Conservation (phyloP, 129 eudicot species). For the Pulicaria dysenterica region DNA sequence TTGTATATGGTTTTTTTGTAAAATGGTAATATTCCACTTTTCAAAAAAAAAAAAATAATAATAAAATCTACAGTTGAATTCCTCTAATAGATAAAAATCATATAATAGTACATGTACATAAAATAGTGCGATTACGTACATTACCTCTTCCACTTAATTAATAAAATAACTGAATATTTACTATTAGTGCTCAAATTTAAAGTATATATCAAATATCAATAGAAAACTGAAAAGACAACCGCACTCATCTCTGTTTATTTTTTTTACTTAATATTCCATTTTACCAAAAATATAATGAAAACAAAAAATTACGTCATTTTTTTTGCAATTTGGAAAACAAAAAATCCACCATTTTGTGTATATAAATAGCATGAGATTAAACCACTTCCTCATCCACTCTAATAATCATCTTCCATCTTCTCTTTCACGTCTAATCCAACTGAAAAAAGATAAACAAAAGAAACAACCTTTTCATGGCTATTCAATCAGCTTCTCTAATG, state of each 20-base stretch:
- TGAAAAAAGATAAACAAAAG: background rate
- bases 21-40: too few relatives aligned
- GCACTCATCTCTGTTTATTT: constrained; percentile 18
- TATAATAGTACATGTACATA: background rate
- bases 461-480: background rate
- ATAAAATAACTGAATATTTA: background rate
- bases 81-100: background rate
- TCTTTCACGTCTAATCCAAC: background rate
- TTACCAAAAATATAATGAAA: background rate
- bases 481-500: constrained; percentile 29
- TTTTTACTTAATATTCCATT: constrained; percentile 11
- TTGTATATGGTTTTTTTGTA: too few relatives aligned
- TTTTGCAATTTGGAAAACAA: background rate
- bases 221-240: constrained; percentile 12
- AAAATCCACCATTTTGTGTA: constrained; percentile 11
- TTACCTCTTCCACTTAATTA: background rate
- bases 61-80: background rate
- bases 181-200: background rate
- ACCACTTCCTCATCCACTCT: constrained; percentile 33
- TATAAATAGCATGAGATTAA: constrained; percentile 20
- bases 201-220: background rate
- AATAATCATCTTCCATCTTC: constrained; percentile 3
- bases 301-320: constrained; percentile 22
- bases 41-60: too few relatives aligned
- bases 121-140: background rate